Evolutionary conservation across 345 rosid genomes (phyloP), one percentile per base, ranked within the genome.

Genomic region (Eucalyptus marginata): DNA sequence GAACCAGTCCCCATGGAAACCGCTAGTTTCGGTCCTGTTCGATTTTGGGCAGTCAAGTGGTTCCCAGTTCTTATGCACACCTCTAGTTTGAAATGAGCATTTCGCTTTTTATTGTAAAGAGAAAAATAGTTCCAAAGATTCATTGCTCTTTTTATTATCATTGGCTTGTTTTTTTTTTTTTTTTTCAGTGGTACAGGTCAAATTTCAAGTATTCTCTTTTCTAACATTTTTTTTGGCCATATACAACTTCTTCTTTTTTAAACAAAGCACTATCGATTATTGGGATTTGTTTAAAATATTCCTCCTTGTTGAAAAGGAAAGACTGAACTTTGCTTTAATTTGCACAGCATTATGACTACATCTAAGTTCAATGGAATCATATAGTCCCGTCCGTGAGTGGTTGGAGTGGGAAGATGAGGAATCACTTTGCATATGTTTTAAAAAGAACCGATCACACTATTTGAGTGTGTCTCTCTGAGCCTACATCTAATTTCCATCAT

Each of bases 11-110:
- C 9, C 40, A 40, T 40, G 40, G 40, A 40, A 40, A 40, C 40
- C 40, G 40, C 40, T 36, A 36, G 40, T 17, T 52, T 52, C 0
- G 4, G 56, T 52, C 56, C 4, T 0, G 0, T 52, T 1, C 2
- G 4, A 52, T 52, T 52, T 52, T 52, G 24, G 56, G 56, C 1
- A 52, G 1, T 52, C 56, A 52, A 52, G 56, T 52, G 10, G 24
- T 52, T 52, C 24, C 24, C 0, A 51, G 10, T 52, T 52, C 10
- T 52, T 18, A 52, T 52, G 24, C 24, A 18, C 10, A 52, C 4
- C 24, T 52, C 56, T 0, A 7, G 0, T 52, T 18, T 18, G 56
- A 52, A 18, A 18, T 59, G 66, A 5, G 16, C 31, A 59, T 59
- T 59, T 7, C 0, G 0, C 13, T 59, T 27, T 59, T 59, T 56